Conservation (phyloP, 2,329 filamentous ascomycete species). For the Trichoderma aggressivum region DNA sequence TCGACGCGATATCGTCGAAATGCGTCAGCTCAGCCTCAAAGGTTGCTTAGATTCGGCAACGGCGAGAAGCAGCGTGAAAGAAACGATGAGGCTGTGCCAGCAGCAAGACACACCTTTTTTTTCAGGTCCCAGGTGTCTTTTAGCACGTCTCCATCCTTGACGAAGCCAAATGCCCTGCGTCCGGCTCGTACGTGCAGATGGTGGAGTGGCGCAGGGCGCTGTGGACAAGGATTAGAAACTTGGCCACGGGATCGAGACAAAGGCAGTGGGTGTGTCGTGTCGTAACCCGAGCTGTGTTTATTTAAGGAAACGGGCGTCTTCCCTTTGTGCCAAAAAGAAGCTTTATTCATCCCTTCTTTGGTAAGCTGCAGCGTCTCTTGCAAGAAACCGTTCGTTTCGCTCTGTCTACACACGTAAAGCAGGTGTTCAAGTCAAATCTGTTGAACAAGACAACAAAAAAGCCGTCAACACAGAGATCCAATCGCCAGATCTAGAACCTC, state of each 20-base stretch:
- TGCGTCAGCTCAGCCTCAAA: not conserved
- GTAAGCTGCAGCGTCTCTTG: not conserved
- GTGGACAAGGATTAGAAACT: slow-evolving; percentile 6
- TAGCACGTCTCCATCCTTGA: not conserved
- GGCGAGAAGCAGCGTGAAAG: not conserved
- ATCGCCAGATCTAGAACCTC: not conserved
- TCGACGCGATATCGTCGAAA: not conserved
- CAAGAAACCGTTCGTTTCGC: not conserved
- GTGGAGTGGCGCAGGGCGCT: slow-evolving; percentile 17
- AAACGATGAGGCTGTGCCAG: not conserved
- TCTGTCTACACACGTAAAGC: not conserved
- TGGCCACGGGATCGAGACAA: slow-evolving; percentile 10
- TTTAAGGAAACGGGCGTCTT: not conserved
- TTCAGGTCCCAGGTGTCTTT: not conserved
- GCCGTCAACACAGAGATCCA: not conserved
- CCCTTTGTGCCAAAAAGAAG: not conserved
- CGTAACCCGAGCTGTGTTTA: not conserved
- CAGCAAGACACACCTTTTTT: not conserved
- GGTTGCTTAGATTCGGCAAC: not conserved
- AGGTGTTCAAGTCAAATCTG: not conserved
- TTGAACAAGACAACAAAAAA: not conserved
- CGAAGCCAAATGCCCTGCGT: not conserved
- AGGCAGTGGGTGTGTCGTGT: not conserved
- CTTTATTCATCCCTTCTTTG: not conserved
- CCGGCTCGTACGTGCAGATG: slow-evolving; percentile 5